These are phyloP conservation scores for Artemisia annua DNA, from an alignment of 129 eudicot species.

Conservation along the genomic window DNA sequence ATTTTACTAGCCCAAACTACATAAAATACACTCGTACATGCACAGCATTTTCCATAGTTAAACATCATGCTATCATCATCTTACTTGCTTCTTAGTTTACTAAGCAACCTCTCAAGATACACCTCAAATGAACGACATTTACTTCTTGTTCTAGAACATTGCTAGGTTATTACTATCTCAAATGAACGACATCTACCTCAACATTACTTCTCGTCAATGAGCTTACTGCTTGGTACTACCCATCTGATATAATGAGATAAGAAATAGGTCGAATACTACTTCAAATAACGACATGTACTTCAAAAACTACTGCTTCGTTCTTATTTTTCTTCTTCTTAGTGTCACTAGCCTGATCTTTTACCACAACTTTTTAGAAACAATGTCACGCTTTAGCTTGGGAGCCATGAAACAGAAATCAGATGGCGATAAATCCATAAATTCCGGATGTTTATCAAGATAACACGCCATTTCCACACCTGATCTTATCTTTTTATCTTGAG, in stretches of 20 bases:
- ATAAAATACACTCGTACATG: too few species aligned
- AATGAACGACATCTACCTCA: too few species aligned
- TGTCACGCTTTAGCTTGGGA: conserved; percentile 1
- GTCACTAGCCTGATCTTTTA: background rate
- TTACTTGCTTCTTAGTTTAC: too few species aligned
- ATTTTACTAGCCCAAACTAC: background rate
- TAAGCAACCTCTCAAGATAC: too few species aligned
- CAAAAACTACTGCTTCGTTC: too few species aligned
- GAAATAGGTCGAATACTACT: background rate
- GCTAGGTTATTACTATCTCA: too few species aligned
- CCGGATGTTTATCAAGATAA: conserved; percentile 7
- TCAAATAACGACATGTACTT: background rate
- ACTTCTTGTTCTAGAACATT: too few species aligned
- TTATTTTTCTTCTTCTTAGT: background rate
- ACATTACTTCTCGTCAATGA: too few species aligned
- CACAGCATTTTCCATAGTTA: background rate
- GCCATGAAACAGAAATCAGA: conserved; percentile 1
- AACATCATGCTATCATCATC: background rate
- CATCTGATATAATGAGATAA: background rate
- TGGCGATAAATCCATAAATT: background rate
- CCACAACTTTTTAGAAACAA: background rate
- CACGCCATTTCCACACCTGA: background rate
- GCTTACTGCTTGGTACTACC: too few species aligned
- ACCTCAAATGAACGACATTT: too few species aligned
- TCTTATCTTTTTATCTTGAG: background rate